Percentiles rank a stretch among this genome's conserved stretches.
phyloP scores from a whole-genome alignment of 2,329 filamentous ascomycete genomes.

The Rugonectria rugulosa region DNA sequence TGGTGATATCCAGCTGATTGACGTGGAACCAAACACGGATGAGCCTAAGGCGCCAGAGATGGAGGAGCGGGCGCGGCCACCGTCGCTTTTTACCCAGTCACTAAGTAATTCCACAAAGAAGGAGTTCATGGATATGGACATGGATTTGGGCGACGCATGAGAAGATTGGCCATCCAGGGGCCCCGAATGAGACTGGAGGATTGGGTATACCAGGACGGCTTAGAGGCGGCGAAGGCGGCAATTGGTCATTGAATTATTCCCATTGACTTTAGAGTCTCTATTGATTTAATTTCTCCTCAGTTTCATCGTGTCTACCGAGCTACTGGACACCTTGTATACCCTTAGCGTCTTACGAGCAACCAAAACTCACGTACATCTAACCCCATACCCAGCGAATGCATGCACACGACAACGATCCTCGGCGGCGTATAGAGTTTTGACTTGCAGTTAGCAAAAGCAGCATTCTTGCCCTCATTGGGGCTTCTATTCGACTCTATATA shows the following conservation, averaged over 20 bases:
- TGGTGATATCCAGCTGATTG: background rate
- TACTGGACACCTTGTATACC: too few relatives aligned
- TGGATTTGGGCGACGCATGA: slow-evolving; percentile 45
- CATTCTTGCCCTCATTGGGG: slow-evolving; percentile 9
- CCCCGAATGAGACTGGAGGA: too few relatives aligned
- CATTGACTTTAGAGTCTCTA: too few relatives aligned
- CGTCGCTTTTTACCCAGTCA: slow-evolving; percentile 35
- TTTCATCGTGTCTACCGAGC: too few relatives aligned
- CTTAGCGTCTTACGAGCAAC: too few relatives aligned
- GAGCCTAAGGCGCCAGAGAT: slow-evolving; percentile 51
- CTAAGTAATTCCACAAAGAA: slow-evolving; percentile 27
- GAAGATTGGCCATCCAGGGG: slow-evolving; percentile 12
- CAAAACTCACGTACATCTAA: too few relatives aligned
- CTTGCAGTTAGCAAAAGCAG: background rate
- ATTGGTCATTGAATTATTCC: too few relatives aligned
- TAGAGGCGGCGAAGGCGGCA: too few relatives aligned
- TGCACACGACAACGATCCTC: too few relatives aligned
- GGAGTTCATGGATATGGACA: slow-evolving; percentile 34
- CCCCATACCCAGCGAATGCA: too few relatives aligned
- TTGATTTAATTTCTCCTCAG: too few relatives aligned
- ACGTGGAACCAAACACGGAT: slow-evolving; percentile 1
- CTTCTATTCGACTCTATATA: slow-evolving; percentile 20
- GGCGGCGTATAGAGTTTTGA: background rate
- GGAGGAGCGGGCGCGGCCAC: slow-evolving; percentile 49
- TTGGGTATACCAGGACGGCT: too few relatives aligned